Evolutionary conservation across 768 basidiomycete species (phyloP).

Genomic region (Tephrocybe rancida): DNA sequence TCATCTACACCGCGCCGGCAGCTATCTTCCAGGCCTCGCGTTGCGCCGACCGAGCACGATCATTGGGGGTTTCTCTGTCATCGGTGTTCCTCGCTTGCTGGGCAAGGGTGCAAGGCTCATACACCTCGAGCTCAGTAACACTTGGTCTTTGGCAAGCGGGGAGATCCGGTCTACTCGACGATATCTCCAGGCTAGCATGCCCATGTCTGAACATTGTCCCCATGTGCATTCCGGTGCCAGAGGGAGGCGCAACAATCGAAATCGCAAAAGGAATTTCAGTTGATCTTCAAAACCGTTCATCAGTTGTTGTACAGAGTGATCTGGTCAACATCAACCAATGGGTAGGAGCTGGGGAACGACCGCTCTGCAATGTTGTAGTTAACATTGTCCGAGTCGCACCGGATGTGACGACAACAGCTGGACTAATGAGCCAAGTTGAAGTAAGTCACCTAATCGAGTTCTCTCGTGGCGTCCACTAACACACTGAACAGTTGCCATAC

Average conservation of each 20-base stretch:
- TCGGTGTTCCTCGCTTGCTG: constrained; percentile 46
- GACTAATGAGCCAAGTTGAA: constrained; percentile 32
- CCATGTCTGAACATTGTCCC: constrained; percentile 51
- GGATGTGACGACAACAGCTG: constrained; percentile 16
- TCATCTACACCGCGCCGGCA: constrained; percentile 13
- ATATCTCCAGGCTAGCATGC: constrained; percentile 38
- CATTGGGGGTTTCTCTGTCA: constrained; percentile 34
- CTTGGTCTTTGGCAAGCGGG: constrained; percentile 53
- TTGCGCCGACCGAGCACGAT: constrained; percentile 46
- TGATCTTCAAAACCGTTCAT: constrained; percentile 37
- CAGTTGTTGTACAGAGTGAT: constrained; percentile 43
- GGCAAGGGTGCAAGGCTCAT: constrained; percentile 38
- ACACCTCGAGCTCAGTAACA: constrained; percentile 29
- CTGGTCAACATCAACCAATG: constrained; percentile 36
- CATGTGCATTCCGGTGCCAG: constrained; percentile 27
- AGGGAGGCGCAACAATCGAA: constrained; percentile 20
- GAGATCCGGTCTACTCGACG: constrained; percentile 34
- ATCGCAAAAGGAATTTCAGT: constrained; percentile 33
- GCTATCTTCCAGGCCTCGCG: constrained; percentile 19
- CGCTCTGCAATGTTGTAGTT: constrained; percentile 45
- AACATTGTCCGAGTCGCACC: constrained; percentile 42
- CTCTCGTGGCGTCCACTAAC: not conserved
- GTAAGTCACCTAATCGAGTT: constrained; percentile 25
- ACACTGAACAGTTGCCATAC: constrained; percentile 32
- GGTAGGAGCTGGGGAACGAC: constrained; percentile 29